Percentiles rank a stretch among this genome's conserved stretches.
Evolutionary conservation across 768 basidiomycete species (phyloP).

Genomic region (Grammothele lineata): DNA sequence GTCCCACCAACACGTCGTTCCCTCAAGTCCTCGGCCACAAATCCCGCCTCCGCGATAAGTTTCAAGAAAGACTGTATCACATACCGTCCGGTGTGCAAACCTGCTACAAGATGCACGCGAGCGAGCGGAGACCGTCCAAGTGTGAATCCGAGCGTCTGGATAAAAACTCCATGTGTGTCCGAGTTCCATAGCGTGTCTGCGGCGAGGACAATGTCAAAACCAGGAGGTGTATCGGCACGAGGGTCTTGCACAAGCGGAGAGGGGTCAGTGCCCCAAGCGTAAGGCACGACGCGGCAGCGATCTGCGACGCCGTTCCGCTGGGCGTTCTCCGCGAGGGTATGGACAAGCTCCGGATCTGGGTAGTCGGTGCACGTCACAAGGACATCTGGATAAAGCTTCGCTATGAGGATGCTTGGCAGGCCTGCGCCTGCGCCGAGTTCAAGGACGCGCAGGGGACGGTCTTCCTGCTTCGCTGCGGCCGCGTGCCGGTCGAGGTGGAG

Average conservation of each 20-base stretch:
- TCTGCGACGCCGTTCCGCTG: slow-evolving; percentile 41
- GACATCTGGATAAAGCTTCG: slow-evolving; percentile 39
- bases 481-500: slow-evolving; percentile 34
- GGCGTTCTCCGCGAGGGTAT: slow-evolving; percentile 55
- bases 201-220: slow-evolving; percentile 64
- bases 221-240: slow-evolving; percentile 1
- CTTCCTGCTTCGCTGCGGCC: slow-evolving; percentile 8
- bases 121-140: slow-evolving; percentile 41
- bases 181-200: slow-evolving; percentile 81
- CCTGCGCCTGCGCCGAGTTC: slow-evolving; percentile 77
- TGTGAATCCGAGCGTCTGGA: slow-evolving; percentile 46
- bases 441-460: slow-evolving; percentile 36
- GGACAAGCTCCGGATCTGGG: slow-evolving; percentile 60
- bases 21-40: slow-evolving; percentile 39
- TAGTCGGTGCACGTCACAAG: slow-evolving; percentile 63
- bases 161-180: slow-evolving; percentile 49
- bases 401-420: slow-evolving; percentile 65
- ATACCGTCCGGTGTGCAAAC: slow-evolving; percentile 74
- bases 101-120: slow-evolving; percentile 64
- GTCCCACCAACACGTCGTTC: slow-evolving; percentile 47
- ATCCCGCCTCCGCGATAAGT: slow-evolving; percentile 33
- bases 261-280: slow-evolving; percentile 62
- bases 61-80: slow-evolving; percentile 60
- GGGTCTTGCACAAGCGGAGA: slow-evolving; percentile 23
- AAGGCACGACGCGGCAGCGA: slow-evolving; percentile 50